A percentile compares a stretch with the other conserved stretches of the same genome.
These are phyloP conservation scores for Orbilia javanica DNA, from an alignment of 2,329 filamentous ascomycete genomes.

Conservation along the genomic window DNA sequence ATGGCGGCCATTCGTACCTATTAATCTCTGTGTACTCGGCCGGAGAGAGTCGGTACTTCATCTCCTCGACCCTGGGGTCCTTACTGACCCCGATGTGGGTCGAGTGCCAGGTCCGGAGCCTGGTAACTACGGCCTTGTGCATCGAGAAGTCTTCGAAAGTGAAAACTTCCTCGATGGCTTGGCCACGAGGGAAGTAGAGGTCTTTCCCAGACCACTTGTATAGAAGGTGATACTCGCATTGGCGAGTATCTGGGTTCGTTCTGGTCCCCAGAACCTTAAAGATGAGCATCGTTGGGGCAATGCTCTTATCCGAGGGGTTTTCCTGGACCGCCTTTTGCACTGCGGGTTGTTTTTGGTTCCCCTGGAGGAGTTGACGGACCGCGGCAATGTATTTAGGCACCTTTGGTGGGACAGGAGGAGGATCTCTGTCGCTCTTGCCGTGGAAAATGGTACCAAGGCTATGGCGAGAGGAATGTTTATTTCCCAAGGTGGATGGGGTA, in stretches of 20 bases:
- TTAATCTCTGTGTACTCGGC: conserved; percentile 19
- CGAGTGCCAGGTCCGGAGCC: conserved; percentile 31
- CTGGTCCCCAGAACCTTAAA: conserved; percentile 21
- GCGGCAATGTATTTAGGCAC: neutral
- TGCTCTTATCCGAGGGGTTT: neutral
- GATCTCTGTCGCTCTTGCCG: neutral
- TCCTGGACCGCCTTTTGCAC: neutral
- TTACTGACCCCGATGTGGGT: conserved; percentile 32
- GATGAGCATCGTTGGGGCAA: conserved; percentile 24
- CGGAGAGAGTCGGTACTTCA: conserved; percentile 16
- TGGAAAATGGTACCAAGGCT: neutral
- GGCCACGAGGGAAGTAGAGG: conserved; percentile 27
- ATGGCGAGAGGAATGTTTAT: neutral
- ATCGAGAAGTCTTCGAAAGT: conserved; percentile 26
- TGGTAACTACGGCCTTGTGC: conserved; percentile 17
- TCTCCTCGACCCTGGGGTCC: conserved; percentile 38
- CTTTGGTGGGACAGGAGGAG: conserved; percentile 26
- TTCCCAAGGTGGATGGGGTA: neutral
- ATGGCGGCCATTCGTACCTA: conserved; percentile 27
- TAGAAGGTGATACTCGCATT: conserved; percentile 30
- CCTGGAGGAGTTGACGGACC: neutral
- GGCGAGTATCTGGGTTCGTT: conserved; percentile 17
- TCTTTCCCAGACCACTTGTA: conserved; percentile 33
- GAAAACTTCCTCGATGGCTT: conserved; percentile 7
- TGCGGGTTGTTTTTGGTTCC: neutral